Evolutionary conservation across 1,284 basidiomycete genomes (phyloP), one percentile per base, ranked within the genome.

Genomic region (Stygiomarasmius scandens): DNA sequence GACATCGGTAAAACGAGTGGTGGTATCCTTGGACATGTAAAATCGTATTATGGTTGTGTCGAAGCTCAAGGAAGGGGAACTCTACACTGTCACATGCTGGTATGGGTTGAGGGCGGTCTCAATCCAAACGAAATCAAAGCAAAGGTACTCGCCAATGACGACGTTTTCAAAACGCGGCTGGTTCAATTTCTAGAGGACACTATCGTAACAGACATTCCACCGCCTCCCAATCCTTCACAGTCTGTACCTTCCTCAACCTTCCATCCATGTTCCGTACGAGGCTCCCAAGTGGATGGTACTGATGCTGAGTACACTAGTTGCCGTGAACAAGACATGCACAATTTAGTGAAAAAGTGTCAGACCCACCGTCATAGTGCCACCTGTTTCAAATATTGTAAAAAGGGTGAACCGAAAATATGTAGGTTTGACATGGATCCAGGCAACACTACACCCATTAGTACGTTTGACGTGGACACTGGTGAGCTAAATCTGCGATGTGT

Each of bases 301-400:
- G 34, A 11, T 9, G 8, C 22, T 20, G 5, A 20, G 8, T 16
- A 25, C 8, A n/a, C n/a, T n/a, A n/a, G n/a, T 36, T 34, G 3
- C 3, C 25, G 41, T 3, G 44, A 49, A 3, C 63, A 64, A 49
- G 69, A 74, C 54, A 11, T 72, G 2, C 60, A 65, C 44, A 48
- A 67, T 24, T n/a, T 74, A 0, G 63, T 65, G 0, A 54, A 57
- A 6, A 12, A 49, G 0, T 73, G 69, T 49, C 74, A 77, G 53
- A 2, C 22, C 0, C 75, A 77, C 59, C 43, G 24, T 1, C 74
- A 77, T 58, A 61, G 60, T 0, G n/a, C 47, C 0, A 75, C 72
- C 0, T 77, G 75, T 55, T 76, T 63, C 24, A 77, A 77, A 54
- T 74, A 77, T 58, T 71, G 69, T 60, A 70, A 66, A 57, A 5